Base-by-base conservation (phyloP, 768 basidiomycete genomes). In the Lactarius psammicola region DNA sequence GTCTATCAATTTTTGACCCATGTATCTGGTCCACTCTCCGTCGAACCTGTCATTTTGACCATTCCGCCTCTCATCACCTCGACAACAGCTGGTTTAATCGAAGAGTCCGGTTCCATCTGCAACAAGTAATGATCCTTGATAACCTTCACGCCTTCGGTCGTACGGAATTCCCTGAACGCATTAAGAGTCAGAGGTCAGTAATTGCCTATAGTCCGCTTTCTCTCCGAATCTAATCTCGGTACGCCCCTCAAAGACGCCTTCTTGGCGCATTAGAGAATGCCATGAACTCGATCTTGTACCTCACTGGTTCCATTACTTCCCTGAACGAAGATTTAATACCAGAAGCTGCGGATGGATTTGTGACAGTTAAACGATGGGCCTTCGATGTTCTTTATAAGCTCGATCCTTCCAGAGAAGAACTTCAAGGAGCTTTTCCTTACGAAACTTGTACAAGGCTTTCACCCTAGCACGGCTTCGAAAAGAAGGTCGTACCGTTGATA, bases 51-150 rank as follows among this genome's bases (percentile, higher is more conserved):
- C 65, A 72, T 26, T 18, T 70, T 0, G 55, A 75, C 1, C 68
- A n/a, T n/a, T n/a, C n/a, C n/a, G n/a, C n/a, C n/a, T n/a, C n/a
- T n/a, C n/a, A n/a, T n/a, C n/a, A 75, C 23, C 63, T 75, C 56
- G 73, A 71, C 38, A 38, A 71, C 2, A 68, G 68, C n/a, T 76
- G 74, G 69, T 85, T 80, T 57, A 81, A 82, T 51, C 28, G 70
- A 23, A 79, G 80, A 15, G 72, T 85, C 8, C 73, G 78, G 4
- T 71, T 83, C 33, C 79, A 83, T 68, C 64, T 87, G 1, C 79
- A 80, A 55, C 83, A 85, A 57, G 80, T 87, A 2, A 68, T 77
- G 56, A 82, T 86, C 18, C 76, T 81, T 49, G 77, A 83, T 31
- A 68, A 68, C 10, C 67, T 78, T 2, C 65, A 73, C 57, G 51